These are phyloP conservation scores for Podospora conica DNA, from an alignment of 495 filamentous ascomycete genomes.

Conservation along the genomic window DNA sequence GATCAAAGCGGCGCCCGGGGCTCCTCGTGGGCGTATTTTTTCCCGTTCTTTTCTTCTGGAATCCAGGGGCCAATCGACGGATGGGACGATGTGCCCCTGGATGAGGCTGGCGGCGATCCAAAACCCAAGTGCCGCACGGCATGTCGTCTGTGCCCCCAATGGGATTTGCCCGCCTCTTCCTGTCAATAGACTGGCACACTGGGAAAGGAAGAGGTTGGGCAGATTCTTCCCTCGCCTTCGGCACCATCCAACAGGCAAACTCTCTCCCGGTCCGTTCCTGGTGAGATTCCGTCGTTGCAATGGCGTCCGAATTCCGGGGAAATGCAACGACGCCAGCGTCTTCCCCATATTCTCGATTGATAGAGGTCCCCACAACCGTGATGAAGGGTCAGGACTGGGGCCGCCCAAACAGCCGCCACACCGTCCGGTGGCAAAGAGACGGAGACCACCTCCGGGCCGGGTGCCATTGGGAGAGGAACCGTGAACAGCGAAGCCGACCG, in stretches of 20 bases:
- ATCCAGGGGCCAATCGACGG: not conserved
- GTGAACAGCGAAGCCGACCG: not conserved
- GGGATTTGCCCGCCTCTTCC: not conserved
- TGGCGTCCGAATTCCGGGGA: not conserved
- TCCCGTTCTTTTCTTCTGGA: not conserved
- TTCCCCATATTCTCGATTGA: not conserved
- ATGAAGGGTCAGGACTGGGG: not conserved
- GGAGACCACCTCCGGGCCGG: not conserved
- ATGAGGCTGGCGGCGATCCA: not conserved
- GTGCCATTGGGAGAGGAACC: not conserved
- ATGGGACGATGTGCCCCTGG: not conserved
- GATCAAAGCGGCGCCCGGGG: not conserved
- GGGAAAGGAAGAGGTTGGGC: not conserved
- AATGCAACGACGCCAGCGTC: not conserved
- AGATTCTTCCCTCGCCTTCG: not conserved
- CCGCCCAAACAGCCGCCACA: not conserved
- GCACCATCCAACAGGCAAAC: not conserved
- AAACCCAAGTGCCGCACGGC: not conserved
- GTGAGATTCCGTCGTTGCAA: not conserved
- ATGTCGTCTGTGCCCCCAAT: not conserved
- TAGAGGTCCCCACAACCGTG: not conserved
- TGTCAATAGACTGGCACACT: not conserved
- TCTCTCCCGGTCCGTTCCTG: not conserved
- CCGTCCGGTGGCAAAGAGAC: not conserved
- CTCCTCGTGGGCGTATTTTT: conserved; percentile 5